These are phyloP conservation scores for Epichloe bromicola DNA, from an alignment of 2,329 filamentous ascomycete genomes.

Conservation along the genomic window DNA sequence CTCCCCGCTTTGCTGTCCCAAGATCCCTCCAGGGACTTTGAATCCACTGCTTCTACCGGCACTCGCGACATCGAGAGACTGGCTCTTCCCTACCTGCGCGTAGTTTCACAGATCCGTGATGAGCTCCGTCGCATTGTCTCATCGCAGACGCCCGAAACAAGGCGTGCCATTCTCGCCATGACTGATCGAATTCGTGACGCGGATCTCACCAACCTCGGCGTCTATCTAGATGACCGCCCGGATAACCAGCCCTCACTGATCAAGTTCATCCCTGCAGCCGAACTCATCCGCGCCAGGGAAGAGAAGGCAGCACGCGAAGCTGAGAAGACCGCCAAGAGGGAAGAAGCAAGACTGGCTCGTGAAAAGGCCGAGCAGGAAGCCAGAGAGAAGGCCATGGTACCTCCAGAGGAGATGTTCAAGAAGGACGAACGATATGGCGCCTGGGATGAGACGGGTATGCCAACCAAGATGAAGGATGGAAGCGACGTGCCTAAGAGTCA, in stretches of 20 bases:
- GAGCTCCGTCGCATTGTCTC: constrained; percentile 45
- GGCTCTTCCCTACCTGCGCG: constrained; percentile 41
- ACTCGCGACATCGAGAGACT: constrained; percentile 39
- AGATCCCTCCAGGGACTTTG: constrained; percentile 33
- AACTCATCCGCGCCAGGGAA: constrained; percentile 44
- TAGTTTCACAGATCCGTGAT: constrained; percentile 44
- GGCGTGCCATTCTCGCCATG: constrained; percentile 61
- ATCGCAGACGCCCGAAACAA: constrained; percentile 33
- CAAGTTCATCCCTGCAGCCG: constrained; percentile 45
- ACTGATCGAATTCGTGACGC: constrained; percentile 73
- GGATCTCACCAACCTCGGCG: constrained; percentile 67
- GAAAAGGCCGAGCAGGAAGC: constrained; percentile 41
- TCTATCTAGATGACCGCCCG: constrained; percentile 78
- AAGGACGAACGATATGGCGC: constrained; percentile 48
- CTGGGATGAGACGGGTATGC: constrained; percentile 75
- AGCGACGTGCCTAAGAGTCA: constrained; percentile 70
- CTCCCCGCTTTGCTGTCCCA: constrained; percentile 30
- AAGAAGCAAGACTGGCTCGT: constrained; percentile 37
- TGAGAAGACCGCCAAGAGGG: constrained; percentile 44
- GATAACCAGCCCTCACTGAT: constrained; percentile 58
- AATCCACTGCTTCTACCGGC: constrained; percentile 29
- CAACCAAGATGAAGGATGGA: constrained; percentile 63
- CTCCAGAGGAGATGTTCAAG: constrained; percentile 44
- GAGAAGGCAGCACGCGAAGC: constrained; percentile 48
- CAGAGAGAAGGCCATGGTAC: constrained; percentile 42